A percentile compares a stretch with the other conserved stretches of the same genome.
These are phyloP conservation scores for Claviceps citrina DNA, from an alignment of 2,329 filamentous ascomycete species.

Conservation along the genomic window DNA sequence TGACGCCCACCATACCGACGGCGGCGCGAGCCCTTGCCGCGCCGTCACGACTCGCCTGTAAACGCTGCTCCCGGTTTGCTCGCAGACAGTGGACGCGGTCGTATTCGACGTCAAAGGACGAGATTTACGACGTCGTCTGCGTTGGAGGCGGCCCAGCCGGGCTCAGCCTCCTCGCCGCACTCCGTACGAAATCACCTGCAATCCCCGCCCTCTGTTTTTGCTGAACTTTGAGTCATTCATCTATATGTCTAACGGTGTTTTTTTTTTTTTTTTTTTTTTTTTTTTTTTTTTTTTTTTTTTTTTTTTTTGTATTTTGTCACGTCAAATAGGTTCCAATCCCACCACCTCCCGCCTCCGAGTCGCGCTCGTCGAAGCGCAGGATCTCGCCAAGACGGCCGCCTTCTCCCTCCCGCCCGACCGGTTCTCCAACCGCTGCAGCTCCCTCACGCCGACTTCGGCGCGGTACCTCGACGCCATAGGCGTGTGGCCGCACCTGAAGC, in stretches of 20 bases:
- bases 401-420: slow-evolving; percentile 51
- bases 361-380: slow-evolving; percentile 80
- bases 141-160: slow-evolving; percentile 83
- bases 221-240: too few relatives aligned
- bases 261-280: too few relatives aligned
- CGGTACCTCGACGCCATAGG: slow-evolving; percentile 69
- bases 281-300: too few relatives aligned
- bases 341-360: slow-evolving; percentile 63
- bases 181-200: slow-evolving; percentile 37
- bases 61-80: slow-evolving; percentile 28
- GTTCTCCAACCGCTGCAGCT: slow-evolving; percentile 92
- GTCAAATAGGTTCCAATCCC: slow-evolving; percentile 55
- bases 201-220: neutral
- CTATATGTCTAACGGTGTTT: too few relatives aligned
- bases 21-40: slow-evolving; percentile 13
- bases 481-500: slow-evolving; percentile 65
- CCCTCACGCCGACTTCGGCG: slow-evolving; percentile 78
- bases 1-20: slow-evolving; percentile 11
- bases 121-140: slow-evolving; percentile 87
- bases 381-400: slow-evolving; percentile 52
- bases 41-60: slow-evolving; percentile 27
- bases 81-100: slow-evolving; percentile 22
- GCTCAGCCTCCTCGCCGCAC: slow-evolving; percentile 62
- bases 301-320: too few relatives aligned
- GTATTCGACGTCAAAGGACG: slow-evolving; percentile 35